Conservation (phyloP, 2,329 filamentous ascomycete genomes). For the Monilinia fructicola region DNA sequence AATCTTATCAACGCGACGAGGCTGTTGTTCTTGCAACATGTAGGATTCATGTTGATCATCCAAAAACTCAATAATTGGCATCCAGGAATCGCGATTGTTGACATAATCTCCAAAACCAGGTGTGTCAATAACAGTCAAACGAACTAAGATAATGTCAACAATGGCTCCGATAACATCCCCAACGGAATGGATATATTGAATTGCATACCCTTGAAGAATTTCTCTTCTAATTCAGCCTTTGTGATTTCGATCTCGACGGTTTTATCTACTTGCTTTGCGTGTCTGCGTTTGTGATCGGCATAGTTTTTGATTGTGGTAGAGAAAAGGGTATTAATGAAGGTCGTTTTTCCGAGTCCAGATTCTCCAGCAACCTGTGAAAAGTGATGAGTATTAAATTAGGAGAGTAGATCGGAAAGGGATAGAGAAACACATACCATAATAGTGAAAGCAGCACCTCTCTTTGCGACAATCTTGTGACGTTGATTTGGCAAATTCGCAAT, state of each 20-base stretch:
- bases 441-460: constrained; percentile 95
- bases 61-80: constrained; percentile 99
- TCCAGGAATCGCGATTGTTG: constrained; percentile 99
- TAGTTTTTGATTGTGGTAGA: constrained; percentile 99
- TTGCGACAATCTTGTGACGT: constrained; percentile 72
- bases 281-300: constrained; percentile 98
- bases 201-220: constrained; percentile 96
- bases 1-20: constrained; percentile 96
- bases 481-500: constrained; percentile 74
- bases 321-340: constrained; percentile 99
- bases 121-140: constrained; percentile 97
- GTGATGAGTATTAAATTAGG: constrained; percentile 18
- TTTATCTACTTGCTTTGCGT: constrained; percentile 99
- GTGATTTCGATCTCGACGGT: constrained; percentile 99
- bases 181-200: background rate
- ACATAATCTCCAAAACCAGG: constrained; percentile 99
- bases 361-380: constrained; percentile 83
- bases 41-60: constrained; percentile 99
- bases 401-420: background rate
- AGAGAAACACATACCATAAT: constrained; percentile 73
- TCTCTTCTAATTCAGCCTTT: constrained; percentile 99
- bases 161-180: constrained; percentile 8
- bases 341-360: constrained; percentile 97
- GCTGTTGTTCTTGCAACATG: constrained; percentile 99
- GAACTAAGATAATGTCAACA: constrained; percentile 60